phyloP scores from a whole-genome alignment of 352 stramenopile species.

The Pythium grandisporangium region DNA sequence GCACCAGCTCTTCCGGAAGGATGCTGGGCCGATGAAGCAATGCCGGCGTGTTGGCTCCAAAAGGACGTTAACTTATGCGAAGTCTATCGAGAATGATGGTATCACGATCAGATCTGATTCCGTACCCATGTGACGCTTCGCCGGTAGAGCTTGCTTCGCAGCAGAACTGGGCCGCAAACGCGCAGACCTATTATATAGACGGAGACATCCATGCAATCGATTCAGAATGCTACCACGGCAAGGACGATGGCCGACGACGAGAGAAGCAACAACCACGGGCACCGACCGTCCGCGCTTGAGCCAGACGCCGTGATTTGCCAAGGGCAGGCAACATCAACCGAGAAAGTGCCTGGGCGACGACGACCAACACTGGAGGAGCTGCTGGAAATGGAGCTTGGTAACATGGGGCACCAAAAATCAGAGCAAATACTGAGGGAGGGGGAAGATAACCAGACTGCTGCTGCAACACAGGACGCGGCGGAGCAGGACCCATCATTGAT shows the following conservation, averaged over 20 bases:
- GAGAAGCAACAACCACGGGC: background rate
- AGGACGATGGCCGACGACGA: background rate
- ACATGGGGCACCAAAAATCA: too few species aligned
- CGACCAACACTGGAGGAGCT: constrained; percentile 18
- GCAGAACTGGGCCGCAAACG: too few species aligned
- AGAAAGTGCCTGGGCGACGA: background rate
- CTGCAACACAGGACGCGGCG: constrained; percentile 1
- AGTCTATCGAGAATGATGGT: background rate
- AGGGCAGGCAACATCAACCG: too few species aligned
- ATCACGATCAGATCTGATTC: background rate
- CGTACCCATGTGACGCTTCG: background rate
- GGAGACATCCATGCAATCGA: too few species aligned
- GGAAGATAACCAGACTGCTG: constrained; percentile 9
- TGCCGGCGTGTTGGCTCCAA: background rate
- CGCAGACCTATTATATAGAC: too few species aligned
- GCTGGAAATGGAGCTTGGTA: constrained; percentile 42
- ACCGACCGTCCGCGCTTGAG: background rate
- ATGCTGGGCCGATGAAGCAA: background rate
- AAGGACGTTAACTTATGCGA: too few species aligned
- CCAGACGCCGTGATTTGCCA: background rate
- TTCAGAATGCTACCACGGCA: too few species aligned
- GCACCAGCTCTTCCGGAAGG: background rate
- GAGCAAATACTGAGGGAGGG: constrained; percentile 5
- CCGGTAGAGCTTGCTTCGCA: too few species aligned
- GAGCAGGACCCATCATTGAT: constrained; percentile 5